Evolutionary conservation across 169 alveolate genomes (phyloP), one percentile per base, ranked within the genome.

Genomic region (Eimeria necatrix): DNA sequence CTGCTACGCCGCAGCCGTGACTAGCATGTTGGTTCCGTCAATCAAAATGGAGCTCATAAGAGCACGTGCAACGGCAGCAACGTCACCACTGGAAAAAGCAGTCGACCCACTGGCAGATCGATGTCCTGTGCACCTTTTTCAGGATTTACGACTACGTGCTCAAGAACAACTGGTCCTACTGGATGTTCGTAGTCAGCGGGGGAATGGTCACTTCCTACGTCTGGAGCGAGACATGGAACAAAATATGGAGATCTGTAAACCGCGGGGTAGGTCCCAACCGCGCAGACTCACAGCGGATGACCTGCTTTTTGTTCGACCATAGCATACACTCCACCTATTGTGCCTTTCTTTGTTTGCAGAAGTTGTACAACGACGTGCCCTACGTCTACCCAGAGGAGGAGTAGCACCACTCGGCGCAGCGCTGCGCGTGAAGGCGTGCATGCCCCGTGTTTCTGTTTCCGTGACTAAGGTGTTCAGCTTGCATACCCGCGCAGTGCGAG

Each of bases 321-420:
- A n/a, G 1, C 22, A 76, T n/a, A 12, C 4, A 20, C 6, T 83
- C 22, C 14, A 12, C 49, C 70, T 68, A 9, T 68, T 68, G 0
- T 24, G 48, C 80, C 51, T 12, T 12, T 18, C 32, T 12, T 0
- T 60, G 12, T 20, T 12, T 22, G 22, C 90, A 91, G 95, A 91
- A 91, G 41, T 53, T 91, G 49, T 91, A 91, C 78, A 91, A 76
- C 26, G 95, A 91, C 76, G 81, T 51, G 0, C 95, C 95, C 22
- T 91, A 91, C 86, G 95, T 91, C 60, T 73, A 74, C 71, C 91
- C 95, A 32, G 95, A 91, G 71, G 95, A 91, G 51, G 95, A 91
- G 7, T 60, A 48, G 48, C 20, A 32, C 41, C 41, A 2, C 0
- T 32, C 2, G 41, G 41, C 41, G 41, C 41, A 32, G 41, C 41